Base-by-base conservation (phyloP, 2,329 filamentous ascomycete species). In the Xylariaceae sp. region DNA sequence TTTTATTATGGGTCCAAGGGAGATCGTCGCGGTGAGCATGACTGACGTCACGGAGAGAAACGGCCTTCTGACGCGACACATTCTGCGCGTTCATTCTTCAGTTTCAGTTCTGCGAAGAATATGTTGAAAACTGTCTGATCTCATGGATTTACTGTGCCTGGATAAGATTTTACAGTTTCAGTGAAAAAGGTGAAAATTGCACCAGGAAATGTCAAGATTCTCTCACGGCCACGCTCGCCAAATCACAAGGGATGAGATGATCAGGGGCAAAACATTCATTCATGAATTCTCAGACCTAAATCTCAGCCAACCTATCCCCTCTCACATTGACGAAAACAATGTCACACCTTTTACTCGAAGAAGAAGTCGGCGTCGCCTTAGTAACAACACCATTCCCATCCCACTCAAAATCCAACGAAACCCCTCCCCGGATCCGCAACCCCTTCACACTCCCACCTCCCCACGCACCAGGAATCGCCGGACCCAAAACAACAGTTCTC, bases 401-500 rank as follows among this genome's bases (percentile, higher is more conserved):
- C 78, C 78, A 80, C 2, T 53, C 64, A 65, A 81, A 81, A 57
- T 76, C 74, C 0, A 81, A 72, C 1, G 64, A 64, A 0, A 73
- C 72, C 1, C 78, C 78, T 0, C 78, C 78, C 17, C 79, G 73
- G 9, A 81, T 56, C 47, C 73, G 69, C 59, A 81, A 64, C 0
- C 78, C 78, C 39, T 65, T 70, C 1, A 81, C 77, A n/a, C 65
- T 74, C 0, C 79, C 79, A 2, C 70, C 69, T 3, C 66, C 75
- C 78, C 79, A 81, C 0, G 64, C 64, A 49, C 63, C 59, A 0
- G 79, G 79, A 39, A 82, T 79, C 0, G 80, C 78, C 1, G 78
- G 78, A 0, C 78, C 80, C 3, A 82, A 49, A 0, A 79, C 72
- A 5, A 81, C 76, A 0, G 67, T 75, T 53, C 73, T 70, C 10